Conservation (phyloP, 1,284 basidiomycete genomes). For the Ceratobasidium sp. region DNA sequence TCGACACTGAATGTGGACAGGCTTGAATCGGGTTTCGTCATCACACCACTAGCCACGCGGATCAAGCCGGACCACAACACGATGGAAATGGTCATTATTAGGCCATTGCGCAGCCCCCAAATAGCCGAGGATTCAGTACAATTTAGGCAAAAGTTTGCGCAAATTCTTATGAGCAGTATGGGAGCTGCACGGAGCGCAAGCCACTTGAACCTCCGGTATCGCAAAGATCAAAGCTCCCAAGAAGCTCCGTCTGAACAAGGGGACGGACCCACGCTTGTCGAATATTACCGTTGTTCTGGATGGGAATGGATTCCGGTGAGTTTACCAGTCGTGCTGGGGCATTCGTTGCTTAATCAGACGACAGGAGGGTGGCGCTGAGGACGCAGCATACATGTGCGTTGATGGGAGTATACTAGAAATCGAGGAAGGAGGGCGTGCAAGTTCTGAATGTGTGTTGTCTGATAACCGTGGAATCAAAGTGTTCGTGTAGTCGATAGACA, state of each 20-base stretch:
- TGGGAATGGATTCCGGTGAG: constrained; percentile 87
- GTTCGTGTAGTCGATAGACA: constrained; percentile 25
- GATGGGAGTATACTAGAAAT: constrained; percentile 74
- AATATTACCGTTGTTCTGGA: constrained; percentile 78
- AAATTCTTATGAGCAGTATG: constrained; percentile 61
- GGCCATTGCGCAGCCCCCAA: constrained; percentile 73
- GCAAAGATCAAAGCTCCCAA: constrained; percentile 53
- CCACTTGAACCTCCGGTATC: constrained; percentile 71
- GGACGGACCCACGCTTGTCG: constrained; percentile 67
- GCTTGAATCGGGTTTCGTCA: constrained; percentile 80
- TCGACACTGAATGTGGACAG: constrained; percentile 82
- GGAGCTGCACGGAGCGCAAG: constrained; percentile 75
- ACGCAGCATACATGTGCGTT: constrained; percentile 68
- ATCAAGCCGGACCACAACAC: constrained; percentile 56
- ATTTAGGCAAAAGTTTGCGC: constrained; percentile 57
- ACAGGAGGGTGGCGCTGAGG: constrained; percentile 61
- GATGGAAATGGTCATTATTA: constrained; percentile 83
- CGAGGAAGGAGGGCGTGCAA: constrained; percentile 59
- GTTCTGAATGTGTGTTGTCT: constrained; percentile 13
- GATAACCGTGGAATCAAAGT: constrained; percentile 29
- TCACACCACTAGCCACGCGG: constrained; percentile 64
- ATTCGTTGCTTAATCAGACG: constrained; percentile 30
- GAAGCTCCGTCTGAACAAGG: constrained; percentile 53
- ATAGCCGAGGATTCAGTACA: constrained; percentile 54
- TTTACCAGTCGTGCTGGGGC: constrained; percentile 44